These are phyloP conservation scores for Naganishia onofrii DNA, from an alignment of 768 basidiomycete species.

Conservation along the genomic window DNA sequence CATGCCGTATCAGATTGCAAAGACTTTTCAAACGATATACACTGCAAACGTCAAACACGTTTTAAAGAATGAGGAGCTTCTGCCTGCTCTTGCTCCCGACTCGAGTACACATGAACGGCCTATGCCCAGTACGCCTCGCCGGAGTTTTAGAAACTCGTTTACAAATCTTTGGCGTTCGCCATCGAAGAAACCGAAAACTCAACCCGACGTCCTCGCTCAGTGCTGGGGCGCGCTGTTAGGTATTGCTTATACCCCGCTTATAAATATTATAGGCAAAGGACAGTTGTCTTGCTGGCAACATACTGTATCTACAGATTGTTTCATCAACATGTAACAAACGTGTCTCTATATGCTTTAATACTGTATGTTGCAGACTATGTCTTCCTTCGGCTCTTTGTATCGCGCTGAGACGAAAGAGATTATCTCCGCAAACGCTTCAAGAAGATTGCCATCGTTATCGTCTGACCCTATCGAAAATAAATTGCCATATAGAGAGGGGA, in stretches of 20 bases:
- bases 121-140: background rate
- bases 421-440: conserved; percentile 14
- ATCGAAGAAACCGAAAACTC: conserved; percentile 8
- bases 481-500: background rate
- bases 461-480: background rate
- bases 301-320: background rate
- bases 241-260: background rate
- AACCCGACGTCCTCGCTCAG: background rate
- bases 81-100: background rate
- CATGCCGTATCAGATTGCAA: conserved; percentile 14
- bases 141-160: background rate
- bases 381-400: conserved; percentile 27
- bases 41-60: background rate
- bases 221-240: background rate
- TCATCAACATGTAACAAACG: background rate
- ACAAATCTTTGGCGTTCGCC: conserved; percentile 2
- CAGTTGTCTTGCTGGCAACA: background rate
- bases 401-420: conserved; percentile 10
- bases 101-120: background rate
- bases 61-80: background rate
- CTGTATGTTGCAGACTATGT: background rate
- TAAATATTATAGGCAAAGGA: background rate
- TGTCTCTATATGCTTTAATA: background rate
- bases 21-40: conserved; percentile 4
- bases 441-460: background rate